Conservation (phyloP, 2,329 filamentous ascomycete species). For the Penicillium sp. region DNA sequence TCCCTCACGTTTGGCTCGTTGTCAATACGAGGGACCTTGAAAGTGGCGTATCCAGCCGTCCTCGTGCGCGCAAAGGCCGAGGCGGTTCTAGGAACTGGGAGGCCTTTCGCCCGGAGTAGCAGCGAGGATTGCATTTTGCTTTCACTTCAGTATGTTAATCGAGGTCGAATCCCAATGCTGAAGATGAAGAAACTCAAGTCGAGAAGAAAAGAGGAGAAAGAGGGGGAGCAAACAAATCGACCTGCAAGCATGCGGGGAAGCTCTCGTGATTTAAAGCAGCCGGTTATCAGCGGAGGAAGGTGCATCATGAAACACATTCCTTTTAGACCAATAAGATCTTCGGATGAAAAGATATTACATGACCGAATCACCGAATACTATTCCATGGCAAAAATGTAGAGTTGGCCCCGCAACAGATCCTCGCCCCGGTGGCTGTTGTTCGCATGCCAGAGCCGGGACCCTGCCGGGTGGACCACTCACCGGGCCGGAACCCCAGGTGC, state of each 20-base stretch:
- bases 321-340: background rate
- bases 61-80: conserved; percentile 26
- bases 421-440: background rate
- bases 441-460: background rate
- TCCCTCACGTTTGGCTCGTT: conserved; percentile 93
- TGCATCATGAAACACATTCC: background rate
- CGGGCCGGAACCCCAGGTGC: conserved; percentile 13
- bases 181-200: conserved; percentile 6
- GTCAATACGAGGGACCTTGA: conserved; percentile 82
- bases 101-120: conserved; percentile 33
- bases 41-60: conserved; percentile 72
- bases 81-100: conserved; percentile 28
- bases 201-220: conserved; percentile 12
- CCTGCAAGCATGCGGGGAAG: conserved; percentile 34
- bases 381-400: background rate
- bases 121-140: conserved; percentile 35
- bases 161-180: conserved; percentile 8
- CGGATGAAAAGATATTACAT: background rate
- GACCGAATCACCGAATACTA: background rate
- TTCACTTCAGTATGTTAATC: background rate
- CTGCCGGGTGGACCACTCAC: conserved; percentile 17
- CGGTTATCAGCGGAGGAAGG: conserved; percentile 13
- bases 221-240: conserved; percentile 13
- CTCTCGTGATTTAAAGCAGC: conserved; percentile 22
- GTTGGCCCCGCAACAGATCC: conserved; percentile 1